A percentile compares a stretch with the other conserved stretches of the same genome.
Conservation (phyloP, 2,329 filamentous ascomycete species). For the Acrocalymma vagum region DNA sequence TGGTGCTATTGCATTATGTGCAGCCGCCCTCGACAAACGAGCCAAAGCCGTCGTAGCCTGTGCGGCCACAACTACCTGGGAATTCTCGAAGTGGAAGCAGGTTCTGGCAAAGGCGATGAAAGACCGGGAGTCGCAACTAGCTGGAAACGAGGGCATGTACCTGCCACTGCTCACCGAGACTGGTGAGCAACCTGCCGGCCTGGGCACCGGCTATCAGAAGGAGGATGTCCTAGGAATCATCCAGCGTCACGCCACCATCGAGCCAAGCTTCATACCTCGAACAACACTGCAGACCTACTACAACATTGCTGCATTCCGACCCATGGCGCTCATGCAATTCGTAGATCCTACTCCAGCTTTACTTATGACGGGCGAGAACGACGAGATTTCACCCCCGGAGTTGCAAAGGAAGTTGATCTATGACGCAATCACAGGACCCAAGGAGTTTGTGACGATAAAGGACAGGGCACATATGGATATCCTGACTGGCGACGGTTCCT, state of each 20-base stretch:
- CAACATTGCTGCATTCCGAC: constrained; percentile 7
- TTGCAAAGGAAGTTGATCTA: constrained; percentile 10
- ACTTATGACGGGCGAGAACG: constrained; percentile 4
- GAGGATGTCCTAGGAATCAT: constrained; percentile 5
- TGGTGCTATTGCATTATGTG: constrained; percentile 29
- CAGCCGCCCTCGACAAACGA: constrained; percentile 44
- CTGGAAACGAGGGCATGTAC: constrained; percentile 2
- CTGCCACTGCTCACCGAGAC: constrained; percentile 8
- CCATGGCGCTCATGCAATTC: constrained; percentile 4
- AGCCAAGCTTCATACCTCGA: constrained; percentile 3
- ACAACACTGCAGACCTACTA: constrained; percentile 12
- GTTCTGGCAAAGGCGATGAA: constrained; percentile 9
- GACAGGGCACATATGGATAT: constrained; percentile 13
- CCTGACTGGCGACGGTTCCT: constrained; percentile 5
- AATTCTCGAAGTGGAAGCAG: constrained; percentile 4
- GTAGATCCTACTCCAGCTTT: constrained; percentile 9
- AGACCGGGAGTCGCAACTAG: constrained; percentile 12
- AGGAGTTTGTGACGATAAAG: constrained; percentile 3
- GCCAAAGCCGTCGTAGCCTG: constrained; percentile 32
- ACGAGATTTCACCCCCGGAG: constrained; percentile 12
- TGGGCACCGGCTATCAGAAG: constrained; percentile 2
- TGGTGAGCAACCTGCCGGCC: constrained; percentile 10
- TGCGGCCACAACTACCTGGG: constrained; percentile 20
- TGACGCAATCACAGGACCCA: constrained; percentile 8
- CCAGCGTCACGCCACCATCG: background rate